phyloP scores from a whole-genome alignment of 2,329 filamentous ascomycete genomes.

The Hymenoscyphus salicellus region DNA sequence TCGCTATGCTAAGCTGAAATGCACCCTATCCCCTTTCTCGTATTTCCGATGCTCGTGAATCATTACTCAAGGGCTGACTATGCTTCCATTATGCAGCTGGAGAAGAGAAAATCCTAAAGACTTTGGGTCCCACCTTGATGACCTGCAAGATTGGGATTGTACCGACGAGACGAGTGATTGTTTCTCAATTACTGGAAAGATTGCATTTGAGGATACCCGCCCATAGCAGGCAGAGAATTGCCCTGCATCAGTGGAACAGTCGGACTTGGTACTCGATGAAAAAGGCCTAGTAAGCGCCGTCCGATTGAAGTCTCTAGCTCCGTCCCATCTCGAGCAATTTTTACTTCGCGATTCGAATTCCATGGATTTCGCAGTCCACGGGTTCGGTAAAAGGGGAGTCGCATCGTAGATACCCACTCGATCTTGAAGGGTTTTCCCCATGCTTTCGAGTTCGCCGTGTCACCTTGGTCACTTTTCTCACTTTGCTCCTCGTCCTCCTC shows the following conservation, averaged over 20 bases:
- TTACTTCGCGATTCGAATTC: slow-evolving; percentile 94
- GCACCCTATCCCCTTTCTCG: background rate
- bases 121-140: background rate
- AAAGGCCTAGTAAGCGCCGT: slow-evolving; percentile 72
- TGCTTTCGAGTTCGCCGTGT: slow-evolving; percentile 43
- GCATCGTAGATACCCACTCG: slow-evolving; percentile 81
- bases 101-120: background rate
- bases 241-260: slow-evolving; percentile 21
- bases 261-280: slow-evolving; percentile 53
- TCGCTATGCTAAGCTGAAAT: background rate
- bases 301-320: slow-evolving; percentile 85
- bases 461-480: slow-evolving; percentile 39
- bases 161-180: background rate
- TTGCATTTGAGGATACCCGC: slow-evolving; percentile 28
- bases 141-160: background rate
- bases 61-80: background rate
- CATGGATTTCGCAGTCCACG: slow-evolving; percentile 85
- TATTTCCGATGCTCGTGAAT: background rate
- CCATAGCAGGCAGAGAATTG: slow-evolving; percentile 21
- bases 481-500: slow-evolving; percentile 44
- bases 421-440: slow-evolving; percentile 92
- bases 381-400: slow-evolving; percentile 84
- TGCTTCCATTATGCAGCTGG: background rate
- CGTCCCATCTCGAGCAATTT: slow-evolving; percentile 91
- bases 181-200: slow-evolving; percentile 16